Evolutionary conservation across 2,329 filamentous ascomycete species (phyloP), one percentile per base, ranked within the genome.

Genomic region (Didymella glomerata): DNA sequence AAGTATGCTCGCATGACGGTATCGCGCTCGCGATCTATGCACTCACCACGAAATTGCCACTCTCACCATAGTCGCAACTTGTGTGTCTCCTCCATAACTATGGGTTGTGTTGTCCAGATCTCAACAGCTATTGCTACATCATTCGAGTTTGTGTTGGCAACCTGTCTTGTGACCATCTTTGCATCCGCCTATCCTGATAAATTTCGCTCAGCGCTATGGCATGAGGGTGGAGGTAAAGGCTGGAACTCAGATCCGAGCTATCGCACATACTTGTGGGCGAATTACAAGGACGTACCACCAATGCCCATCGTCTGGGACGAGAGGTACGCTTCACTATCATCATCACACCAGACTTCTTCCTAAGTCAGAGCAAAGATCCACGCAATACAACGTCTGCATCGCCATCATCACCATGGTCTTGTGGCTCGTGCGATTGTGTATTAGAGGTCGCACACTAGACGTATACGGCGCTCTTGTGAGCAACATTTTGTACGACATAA

Each of bases 241-340:
- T 68, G 61, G 64, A 66, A 67, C 18, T 69, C 66, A 2, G 60
- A 64, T 47, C 63, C 63, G n/a, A 54, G 55, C 14, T 59, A 61
- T 25, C 63, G 63, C 10, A 57, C 61, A 2, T 69, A 68, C 46
- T 38, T 61, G 25, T 61, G 60, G 34, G 68, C 68, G 30, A 70
- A 68, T 14, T 60, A 68, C 47, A 55, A 53, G 7, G 54, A 64
- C 6, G 50, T 69, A 18, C 60, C 66, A 2, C 22, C 62, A 3
- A 60, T 69, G 46, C 64, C 68, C 1, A n/a, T 62, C 24, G 48
- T 65, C 2, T 70, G 68, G 67, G 64, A 65, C 42, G 56, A 68
- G 51, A 62, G 52, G 67, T 65, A 40, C 30, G 36, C 27, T 24
- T 38, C n/a, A 20, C 18, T 22, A 4, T 8, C 2, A 1, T 32